These are phyloP conservation scores for Penicillium palitans DNA, from an alignment of 2,329 filamentous ascomycete species.

Conservation along the genomic window DNA sequence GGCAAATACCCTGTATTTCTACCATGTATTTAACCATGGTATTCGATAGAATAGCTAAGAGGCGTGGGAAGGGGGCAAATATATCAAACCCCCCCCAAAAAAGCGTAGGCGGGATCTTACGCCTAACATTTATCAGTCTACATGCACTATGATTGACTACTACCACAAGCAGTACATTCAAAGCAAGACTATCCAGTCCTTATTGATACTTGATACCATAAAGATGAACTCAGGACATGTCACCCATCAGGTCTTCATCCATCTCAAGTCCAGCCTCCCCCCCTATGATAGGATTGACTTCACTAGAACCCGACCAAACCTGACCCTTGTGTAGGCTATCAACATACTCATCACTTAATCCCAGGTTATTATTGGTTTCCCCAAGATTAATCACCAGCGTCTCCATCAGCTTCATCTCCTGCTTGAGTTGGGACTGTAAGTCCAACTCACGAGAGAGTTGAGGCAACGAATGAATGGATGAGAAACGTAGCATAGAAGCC, in stretches of 20 bases:
- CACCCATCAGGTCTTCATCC: constrained; percentile 46
- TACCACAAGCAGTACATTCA: not conserved
- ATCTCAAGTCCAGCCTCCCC: constrained; percentile 28
- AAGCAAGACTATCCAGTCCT: not conserved
- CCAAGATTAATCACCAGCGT: constrained; percentile 53
- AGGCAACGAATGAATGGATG: constrained; percentile 33
- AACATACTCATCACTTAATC: constrained; percentile 60
- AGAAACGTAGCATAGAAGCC: constrained; percentile 57
- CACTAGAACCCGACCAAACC: constrained; percentile 33
- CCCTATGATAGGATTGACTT: constrained; percentile 12
- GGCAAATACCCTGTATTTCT: too few species aligned
- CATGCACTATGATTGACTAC: not conserved
- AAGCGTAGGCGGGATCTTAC: too few species aligned
- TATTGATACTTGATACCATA: too few species aligned
- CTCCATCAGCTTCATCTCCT: constrained; percentile 53
- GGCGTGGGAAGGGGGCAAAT: too few species aligned
- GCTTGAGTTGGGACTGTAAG: constrained; percentile 46
- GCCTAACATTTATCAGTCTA: not conserved
- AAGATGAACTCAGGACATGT: constrained; percentile 24
- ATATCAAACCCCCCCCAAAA: too few species aligned
- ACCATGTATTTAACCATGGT: too few species aligned
- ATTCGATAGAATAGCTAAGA: too few species aligned
- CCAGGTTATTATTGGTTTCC: constrained; percentile 57
- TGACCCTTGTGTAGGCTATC: constrained; percentile 53
- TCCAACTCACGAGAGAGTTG: constrained; percentile 39